phyloP scores from a whole-genome alignment of 305 asterid species.

The Ajuga reptans region DNA sequence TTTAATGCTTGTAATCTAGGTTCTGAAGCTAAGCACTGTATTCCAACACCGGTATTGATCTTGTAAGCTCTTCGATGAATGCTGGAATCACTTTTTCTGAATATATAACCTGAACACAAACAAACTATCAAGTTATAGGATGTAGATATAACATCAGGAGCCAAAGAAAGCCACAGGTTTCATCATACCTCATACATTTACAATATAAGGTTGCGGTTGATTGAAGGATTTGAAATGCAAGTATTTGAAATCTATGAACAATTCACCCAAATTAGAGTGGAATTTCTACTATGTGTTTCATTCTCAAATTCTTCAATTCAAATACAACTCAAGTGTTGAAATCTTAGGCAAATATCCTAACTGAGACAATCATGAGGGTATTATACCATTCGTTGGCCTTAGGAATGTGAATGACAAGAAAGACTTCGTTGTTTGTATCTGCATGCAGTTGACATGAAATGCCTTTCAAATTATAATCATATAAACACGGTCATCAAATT shows the following conservation, averaged over 20 bases:
- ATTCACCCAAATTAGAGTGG: neutral
- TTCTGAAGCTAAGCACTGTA: conserved; percentile 28
- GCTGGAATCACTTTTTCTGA: conserved; percentile 26
- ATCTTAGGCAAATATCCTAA: no score
- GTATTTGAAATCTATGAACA: neutral
- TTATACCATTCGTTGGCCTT: neutral
- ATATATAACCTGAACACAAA: conserved; percentile 35
- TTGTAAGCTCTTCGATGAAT: conserved; percentile 26
- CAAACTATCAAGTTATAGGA: neutral
- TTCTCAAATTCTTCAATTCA: neutral
- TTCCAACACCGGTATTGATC: conserved; percentile 15
- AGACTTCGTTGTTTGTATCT: neutral
- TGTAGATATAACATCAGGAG: neutral
- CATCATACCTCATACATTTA: neutral
- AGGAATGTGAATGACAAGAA: neutral
- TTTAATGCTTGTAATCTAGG: conserved; percentile 20
- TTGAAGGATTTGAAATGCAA: neutral
- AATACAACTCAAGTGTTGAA: no score
- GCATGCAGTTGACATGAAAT: neutral
- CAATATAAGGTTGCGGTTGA: neutral
- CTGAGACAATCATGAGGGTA: neutral
- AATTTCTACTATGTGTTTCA: neutral
- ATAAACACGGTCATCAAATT: neutral
- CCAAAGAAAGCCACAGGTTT: neutral
- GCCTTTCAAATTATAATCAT: neutral